These are phyloP conservation scores for Xylaria sp. DNA, from an alignment of 2,329 filamentous ascomycete genomes.

Conservation along the genomic window DNA sequence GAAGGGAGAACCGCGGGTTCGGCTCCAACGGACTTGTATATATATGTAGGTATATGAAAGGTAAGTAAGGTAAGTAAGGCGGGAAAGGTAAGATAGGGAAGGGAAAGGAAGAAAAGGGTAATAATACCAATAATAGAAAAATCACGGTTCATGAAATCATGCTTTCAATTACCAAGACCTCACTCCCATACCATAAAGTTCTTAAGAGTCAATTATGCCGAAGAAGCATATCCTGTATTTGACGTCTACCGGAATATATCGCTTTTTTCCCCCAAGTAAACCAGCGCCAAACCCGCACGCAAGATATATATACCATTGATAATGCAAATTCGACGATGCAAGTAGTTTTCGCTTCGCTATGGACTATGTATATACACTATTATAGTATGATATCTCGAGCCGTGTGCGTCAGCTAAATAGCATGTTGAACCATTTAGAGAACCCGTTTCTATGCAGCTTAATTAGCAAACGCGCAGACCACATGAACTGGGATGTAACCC, in stretches of 20 bases:
- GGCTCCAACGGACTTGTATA: neutral
- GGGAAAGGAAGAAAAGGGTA: neutral
- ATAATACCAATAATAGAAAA: too few species aligned
- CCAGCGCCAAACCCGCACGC: neutral
- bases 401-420: slow-evolving; percentile 38
- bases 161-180: too few species aligned
- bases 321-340: neutral
- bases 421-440: slow-evolving; percentile 45
- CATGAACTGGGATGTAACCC: neutral
- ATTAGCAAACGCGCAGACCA: slow-evolving; percentile 10
- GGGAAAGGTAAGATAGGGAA: too few species aligned
- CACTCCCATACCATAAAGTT: neutral
- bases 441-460: slow-evolving; percentile 35
- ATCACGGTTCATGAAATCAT: neutral
- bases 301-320: neutral
- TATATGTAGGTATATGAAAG: too few species aligned
- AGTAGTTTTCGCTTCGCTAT: neutral
- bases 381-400: neutral
- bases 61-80: too few species aligned
- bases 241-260: slow-evolving; percentile 16
- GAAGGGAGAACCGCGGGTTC: neutral
- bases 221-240: slow-evolving; percentile 6
- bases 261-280: slow-evolving; percentile 13
- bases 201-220: neutral
- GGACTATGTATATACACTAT: neutral